These are phyloP conservation scores for Apiotrichum laibachii DNA, from an alignment of 1,284 basidiomycete species.

Conservation along the genomic window DNA sequence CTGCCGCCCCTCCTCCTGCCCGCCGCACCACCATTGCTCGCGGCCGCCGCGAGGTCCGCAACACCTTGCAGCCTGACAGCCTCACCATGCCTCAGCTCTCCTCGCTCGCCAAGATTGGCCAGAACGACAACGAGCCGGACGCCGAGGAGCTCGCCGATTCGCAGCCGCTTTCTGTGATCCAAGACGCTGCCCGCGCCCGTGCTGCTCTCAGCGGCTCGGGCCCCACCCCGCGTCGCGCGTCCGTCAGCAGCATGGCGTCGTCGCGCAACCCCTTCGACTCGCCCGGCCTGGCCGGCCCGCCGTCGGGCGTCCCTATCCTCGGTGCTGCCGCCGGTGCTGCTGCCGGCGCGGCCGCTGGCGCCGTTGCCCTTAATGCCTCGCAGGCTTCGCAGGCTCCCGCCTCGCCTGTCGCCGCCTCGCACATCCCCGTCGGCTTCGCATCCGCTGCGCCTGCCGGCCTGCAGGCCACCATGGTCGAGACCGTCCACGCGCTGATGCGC, in stretches of 20 bases:
- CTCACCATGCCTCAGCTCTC: conserved; percentile 12
- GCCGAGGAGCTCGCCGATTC: conserved; percentile 12
- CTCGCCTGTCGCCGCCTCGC: too few relatives aligned
- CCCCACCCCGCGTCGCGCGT: conserved; percentile 26
- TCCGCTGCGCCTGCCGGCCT: conserved; percentile 33
- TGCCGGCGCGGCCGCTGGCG: conserved; percentile 6
- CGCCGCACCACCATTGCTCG: conserved; percentile 51
- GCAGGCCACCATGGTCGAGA: conserved; percentile 53
- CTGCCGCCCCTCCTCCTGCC: conserved; percentile 29
- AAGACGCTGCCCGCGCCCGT: too few relatives aligned
- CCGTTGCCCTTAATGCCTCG: not conserved
- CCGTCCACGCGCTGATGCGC: conserved; percentile 54
- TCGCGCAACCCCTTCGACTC: conserved; percentile 49
- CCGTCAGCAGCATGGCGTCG: conserved; percentile 25
- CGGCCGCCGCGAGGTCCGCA: conserved; percentile 54
- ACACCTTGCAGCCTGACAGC: conserved; percentile 46
- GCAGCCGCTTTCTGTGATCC: not conserved
- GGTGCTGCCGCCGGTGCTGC: not conserved
- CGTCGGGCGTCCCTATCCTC: too few relatives aligned
- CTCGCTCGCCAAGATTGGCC: conserved; percentile 8
- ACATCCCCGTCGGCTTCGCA: not conserved
- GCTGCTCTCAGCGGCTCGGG: too few relatives aligned
- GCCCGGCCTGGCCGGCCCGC: conserved; percentile 18
- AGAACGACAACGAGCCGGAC: conserved; percentile 2
- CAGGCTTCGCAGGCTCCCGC: too few relatives aligned